Evolutionary conservation across 805 yeast genomes (phyloP), one percentile per base, ranked within the genome.

Genomic region (Candida manassasensis): DNA sequence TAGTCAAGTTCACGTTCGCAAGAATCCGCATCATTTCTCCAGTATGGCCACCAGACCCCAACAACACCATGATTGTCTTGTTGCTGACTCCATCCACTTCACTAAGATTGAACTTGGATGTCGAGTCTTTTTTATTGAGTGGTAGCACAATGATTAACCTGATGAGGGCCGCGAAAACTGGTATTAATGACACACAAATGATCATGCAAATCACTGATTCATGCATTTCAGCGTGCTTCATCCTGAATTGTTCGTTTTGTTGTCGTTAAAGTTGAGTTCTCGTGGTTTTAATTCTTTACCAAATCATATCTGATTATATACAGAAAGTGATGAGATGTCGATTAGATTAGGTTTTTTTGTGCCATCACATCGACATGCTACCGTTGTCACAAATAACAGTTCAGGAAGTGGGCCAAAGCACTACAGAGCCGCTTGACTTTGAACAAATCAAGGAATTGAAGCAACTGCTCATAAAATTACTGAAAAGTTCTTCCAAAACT

Each of bases 11-110:
- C 30, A 73, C 59, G 25, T 66, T 65, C 4, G 52, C 41, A 7
- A 86, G 53, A 12, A 90, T 64, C 17, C 89, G 64, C n/a, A 89
- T 55, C 94, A 90, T 86, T 56, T 90, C 97, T 1, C 96, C 97
- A 0, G 97, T 88, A 50, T 88, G 97, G 2, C 97, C 97, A 1
- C 98, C 98, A 0, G 96, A 87, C 0, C 97, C 97, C 8, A 90
- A 60, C n/a, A 87, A 68, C 0, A 84, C 63, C 73, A 84, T 70
- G 16, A 76, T 39, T 28, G 57, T 58, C 3, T 24, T 24, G 8
- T 14, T 14, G 12, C 12, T n/a, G 12, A 6, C 12, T 6, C 27
- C 12, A n/a, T 24, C 12, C 6, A 24, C 17, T n/a, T 19, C 14
- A 18, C 11, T 19, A 6, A 30, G 21, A 8, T 18, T 30, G 11